These are phyloP conservation scores for Blastomyces emzantsi DNA, from an alignment of 2,329 filamentous ascomycete genomes.

Conservation along the genomic window DNA sequence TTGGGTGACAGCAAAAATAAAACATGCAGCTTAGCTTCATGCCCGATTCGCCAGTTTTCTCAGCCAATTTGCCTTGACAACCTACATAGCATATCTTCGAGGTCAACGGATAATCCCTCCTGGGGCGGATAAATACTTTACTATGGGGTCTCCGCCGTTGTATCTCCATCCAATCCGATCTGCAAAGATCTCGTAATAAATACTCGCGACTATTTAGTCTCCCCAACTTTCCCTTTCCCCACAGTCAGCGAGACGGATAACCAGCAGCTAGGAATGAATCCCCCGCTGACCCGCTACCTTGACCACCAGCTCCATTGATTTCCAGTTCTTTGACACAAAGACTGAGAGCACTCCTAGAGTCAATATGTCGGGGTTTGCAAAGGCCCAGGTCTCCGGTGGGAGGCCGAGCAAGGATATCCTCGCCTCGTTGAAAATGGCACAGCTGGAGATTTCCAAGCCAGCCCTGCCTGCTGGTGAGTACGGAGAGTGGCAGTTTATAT, in stretches of 20 bases:
- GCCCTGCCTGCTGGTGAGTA: conserved; percentile 68
- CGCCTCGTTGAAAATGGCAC: conserved; percentile 66
- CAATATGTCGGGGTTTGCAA: conserved; percentile 8
- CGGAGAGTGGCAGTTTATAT: background rate
- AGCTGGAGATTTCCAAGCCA: conserved; percentile 70
- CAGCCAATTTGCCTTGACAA: background rate
- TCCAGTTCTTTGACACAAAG: background rate
- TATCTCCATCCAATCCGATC: background rate
- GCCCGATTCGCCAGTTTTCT: background rate
- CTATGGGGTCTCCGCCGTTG: background rate
- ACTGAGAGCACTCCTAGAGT: background rate
- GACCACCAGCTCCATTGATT: background rate
- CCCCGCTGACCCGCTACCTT: background rate
- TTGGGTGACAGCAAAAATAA: too few species aligned
- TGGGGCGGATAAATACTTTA: background rate
- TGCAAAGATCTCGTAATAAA: background rate
- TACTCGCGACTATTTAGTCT: background rate
- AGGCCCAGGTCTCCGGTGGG: conserved; percentile 24
- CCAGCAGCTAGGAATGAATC: background rate
- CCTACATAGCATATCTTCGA: background rate
- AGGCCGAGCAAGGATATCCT: conserved; percentile 50
- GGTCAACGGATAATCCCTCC: background rate
- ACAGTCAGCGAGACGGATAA: background rate
- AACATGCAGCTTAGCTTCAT: background rate
- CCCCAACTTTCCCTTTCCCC: background rate